Base-by-base conservation (phyloP, 179 eudicot genomes). In the Silene noctiflora region DNA sequence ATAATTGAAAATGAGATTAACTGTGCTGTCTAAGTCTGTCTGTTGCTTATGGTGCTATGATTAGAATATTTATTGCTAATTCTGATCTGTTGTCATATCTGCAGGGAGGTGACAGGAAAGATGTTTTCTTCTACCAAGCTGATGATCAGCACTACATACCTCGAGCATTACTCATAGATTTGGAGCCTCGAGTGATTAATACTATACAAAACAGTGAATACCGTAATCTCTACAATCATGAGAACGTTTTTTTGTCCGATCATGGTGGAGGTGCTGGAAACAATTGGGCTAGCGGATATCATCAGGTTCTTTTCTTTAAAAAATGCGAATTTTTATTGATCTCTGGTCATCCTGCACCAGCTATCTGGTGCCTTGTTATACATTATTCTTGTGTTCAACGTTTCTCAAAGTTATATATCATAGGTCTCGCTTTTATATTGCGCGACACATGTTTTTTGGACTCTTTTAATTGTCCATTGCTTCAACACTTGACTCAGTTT, bases 191-290 rank as follows among this genome's bases (percentile, higher is more conserved):
- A 69, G 99, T 95, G 66, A 95, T 95, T 68, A 95, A 95, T 79
- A 91, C 96, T 51, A 95, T 95, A 73, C 97, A 93, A 84, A 95
- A 89, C 63, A 81, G 99, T 80, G 98, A 95, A 81, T 93, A 95
- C 73, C 84, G 94, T 55, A 91, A 95, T 80, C 98, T 95, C 48
- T 95, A 91, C 86, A 93, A 95, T 83, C 98, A 90, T 53, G 99
- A 95, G 79, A 95, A 93, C 71, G 51, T 93, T 59, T 93, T 91
- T 81, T 76, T 91, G 39, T 75, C 98, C n/a, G 93, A 90, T 68
- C 93, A 95, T 81, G 99, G 99, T 76, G 99, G 99, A 20, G 99
- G 99, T 81, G 99, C 99, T 81, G 99, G 99, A 35, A 95, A 95
- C 77, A 95, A 87, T 76, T 95, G 99, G 99, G 99, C 99, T 61